These are phyloP conservation scores for Radiomyces spectabilis DNA, from an alignment of 192 early-diverging fungal genomes.

Conservation along the genomic window DNA sequence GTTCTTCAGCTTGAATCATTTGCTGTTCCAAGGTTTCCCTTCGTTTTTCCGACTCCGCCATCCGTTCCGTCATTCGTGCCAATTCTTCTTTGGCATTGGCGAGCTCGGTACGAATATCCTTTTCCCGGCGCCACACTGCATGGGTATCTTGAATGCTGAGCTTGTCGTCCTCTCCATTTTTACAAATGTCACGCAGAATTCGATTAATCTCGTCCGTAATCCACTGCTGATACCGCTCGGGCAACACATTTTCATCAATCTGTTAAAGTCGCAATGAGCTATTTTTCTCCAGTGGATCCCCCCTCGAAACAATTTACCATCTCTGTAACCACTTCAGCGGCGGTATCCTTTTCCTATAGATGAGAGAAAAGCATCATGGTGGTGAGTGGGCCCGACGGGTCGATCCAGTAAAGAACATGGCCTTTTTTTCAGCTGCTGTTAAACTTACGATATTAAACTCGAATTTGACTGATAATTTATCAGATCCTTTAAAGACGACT, in stretches of 20 bases:
- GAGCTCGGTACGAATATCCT: conserved; percentile 23
- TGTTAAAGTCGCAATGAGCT: too few species aligned
- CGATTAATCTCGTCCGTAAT: conserved; percentile 72
- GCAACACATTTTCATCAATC: conserved; percentile 70
- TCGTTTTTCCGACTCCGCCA: conserved; percentile 8
- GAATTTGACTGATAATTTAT: conserved; percentile 70
- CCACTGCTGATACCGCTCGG: conserved; percentile 56
- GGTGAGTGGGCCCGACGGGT: too few species aligned
- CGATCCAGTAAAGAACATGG: neutral
- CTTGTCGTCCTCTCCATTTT: conserved; percentile 48
- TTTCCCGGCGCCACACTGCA: conserved; percentile 24
- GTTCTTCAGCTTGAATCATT: conserved; percentile 14
- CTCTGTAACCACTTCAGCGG: conserved; percentile 69
- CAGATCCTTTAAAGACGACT: conserved; percentile 70
- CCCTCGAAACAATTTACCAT: conserved; percentile 66
- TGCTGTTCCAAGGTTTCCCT: conserved; percentile 9
- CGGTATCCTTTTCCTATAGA: conserved; percentile 58
- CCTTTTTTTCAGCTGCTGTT: neutral
- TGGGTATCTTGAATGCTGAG: conserved; percentile 43
- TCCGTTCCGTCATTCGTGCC: neutral
- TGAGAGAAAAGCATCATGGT: neutral
- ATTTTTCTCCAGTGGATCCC: too few species aligned
- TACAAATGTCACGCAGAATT: conserved; percentile 60
- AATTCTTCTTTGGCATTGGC: conserved; percentile 13
- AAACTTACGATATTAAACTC: conserved; percentile 55